Base-by-base conservation (phyloP, 2,329 filamentous ascomycete species). In the Paecilomyces sp. region DNA sequence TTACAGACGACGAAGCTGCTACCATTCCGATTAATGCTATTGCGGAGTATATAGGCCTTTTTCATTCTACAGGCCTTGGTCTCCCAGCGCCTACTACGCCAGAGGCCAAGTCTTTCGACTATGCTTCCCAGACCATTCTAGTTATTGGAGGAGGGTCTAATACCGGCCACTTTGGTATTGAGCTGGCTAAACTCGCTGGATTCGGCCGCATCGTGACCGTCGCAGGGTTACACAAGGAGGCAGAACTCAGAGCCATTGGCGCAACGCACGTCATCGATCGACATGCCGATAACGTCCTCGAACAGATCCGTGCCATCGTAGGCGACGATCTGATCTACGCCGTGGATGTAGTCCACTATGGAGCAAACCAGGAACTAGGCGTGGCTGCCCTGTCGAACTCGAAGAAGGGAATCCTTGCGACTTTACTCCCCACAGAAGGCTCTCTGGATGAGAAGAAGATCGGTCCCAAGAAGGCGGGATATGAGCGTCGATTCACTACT, bases 241-340 rank as follows among this genome's bases (percentile, higher is more conserved):
- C 59, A 4, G 67, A 73, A 57, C 62, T 79, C 30, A 71, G 67
- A 51, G 57, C 34, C 7, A 69, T 66, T 18, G 77, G 77, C 1
- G 78, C 78, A 0, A 79, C 76, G 1, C 70, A 78, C 61, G 68
- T 79, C 1, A 61, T 79, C n/a, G 73, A 77, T 57, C 75, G 77
- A 3, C 70, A 77, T 57, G 70, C 61, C 5, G 68, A 69, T 3
- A 57, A 51, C 7, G 65, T 77, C 2, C 62, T 67, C 0, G 60
- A 58, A 0, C 65, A 70, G n/a, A 71, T 79, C 57, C 68, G 70
- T 0, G 67, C 61, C 1, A 63, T 77, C 6, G 74, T 75, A 1
- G 73, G 73, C 3, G 76, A 78, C 60, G 74, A 77, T 5, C 63
- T 78, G 3, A 12, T 75, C 5, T 77, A 78, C 59, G 72, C 69